These are phyloP conservation scores for Calonectria fujianensis DNA, from an alignment of 2,329 filamentous ascomycete species.

Conservation along the genomic window DNA sequence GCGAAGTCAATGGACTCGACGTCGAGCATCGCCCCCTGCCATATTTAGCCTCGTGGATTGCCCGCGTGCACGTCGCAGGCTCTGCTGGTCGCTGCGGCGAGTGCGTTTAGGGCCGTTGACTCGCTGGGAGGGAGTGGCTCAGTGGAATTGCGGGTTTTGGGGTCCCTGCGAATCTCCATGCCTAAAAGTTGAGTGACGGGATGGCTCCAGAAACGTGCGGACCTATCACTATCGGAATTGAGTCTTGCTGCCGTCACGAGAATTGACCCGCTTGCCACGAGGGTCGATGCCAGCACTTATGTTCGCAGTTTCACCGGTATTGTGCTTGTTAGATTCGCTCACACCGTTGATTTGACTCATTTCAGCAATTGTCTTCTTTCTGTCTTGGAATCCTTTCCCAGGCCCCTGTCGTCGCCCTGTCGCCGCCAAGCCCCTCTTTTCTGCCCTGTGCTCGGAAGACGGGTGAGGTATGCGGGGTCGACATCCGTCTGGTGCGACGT, in stretches of 20 bases:
- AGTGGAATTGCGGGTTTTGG: slow-evolving; percentile 43
- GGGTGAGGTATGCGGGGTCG: slow-evolving; percentile 49
- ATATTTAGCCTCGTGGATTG: slow-evolving; percentile 56
- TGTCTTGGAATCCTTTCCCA: slow-evolving; percentile 13
- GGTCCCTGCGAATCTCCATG: slow-evolving; percentile 52
- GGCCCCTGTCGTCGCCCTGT: slow-evolving; percentile 17
- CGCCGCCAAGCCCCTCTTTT: slow-evolving; percentile 48
- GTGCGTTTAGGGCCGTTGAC: slow-evolving; percentile 38
- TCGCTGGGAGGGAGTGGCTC: slow-evolving; percentile 52
- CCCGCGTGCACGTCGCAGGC: slow-evolving; percentile 51
- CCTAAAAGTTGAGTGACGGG: slow-evolving; percentile 32
- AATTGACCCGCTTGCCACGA: slow-evolving; percentile 32
- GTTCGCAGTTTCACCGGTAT: slow-evolving; percentile 9
- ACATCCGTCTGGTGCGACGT: slow-evolving; percentile 48
- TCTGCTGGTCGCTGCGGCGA: slow-evolving; percentile 33
- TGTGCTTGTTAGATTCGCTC: slow-evolving; percentile 29
- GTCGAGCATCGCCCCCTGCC: slow-evolving; percentile 51
- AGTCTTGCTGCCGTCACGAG: slow-evolving; percentile 25
- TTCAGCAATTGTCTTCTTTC: slow-evolving; percentile 18
- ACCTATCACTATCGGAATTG: slow-evolving; percentile 30
- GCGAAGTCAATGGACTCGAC: slow-evolving; percentile 46
- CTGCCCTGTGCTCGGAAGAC: slow-evolving; percentile 44
- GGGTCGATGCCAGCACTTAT: slow-evolving; percentile 26
- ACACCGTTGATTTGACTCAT: slow-evolving; percentile 37
- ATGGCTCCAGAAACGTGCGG: slow-evolving; percentile 23